Conservation (phyloP, 2,329 filamentous ascomycete species). For the Lasiodiplodia sp. region DNA sequence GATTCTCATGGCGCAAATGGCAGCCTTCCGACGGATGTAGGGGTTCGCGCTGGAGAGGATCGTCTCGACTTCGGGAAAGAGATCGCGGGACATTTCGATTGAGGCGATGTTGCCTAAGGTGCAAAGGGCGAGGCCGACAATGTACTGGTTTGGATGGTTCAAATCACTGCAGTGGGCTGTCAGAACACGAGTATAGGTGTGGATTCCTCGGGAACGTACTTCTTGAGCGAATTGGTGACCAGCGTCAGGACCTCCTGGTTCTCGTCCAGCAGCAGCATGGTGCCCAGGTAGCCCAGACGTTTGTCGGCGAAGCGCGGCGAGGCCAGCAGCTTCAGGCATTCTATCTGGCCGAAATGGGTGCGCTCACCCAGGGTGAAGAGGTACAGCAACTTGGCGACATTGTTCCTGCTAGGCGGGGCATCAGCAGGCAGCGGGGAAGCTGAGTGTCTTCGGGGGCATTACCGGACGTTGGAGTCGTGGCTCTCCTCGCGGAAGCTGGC, state of each 20-base stretch:
- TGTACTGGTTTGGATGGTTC: conserved; percentile 97
- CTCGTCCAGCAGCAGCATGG: conserved; percentile 94
- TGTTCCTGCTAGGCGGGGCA: conserved; percentile 77
- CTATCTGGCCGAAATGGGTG: conserved; percentile 98
- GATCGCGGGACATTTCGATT: conserved; percentile 95
- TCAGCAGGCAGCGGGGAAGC: conserved; percentile 32
- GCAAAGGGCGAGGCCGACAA: conserved; percentile 94
- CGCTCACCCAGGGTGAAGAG: conserved; percentile 97
- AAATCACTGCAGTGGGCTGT: conserved; percentile 72
- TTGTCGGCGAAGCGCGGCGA: conserved; percentile 98
- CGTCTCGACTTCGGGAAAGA: conserved; percentile 94
- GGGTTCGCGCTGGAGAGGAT: conserved; percentile 93
- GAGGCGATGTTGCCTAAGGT: conserved; percentile 98
- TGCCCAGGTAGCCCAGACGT: conserved; percentile 91
- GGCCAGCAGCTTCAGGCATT: conserved; percentile 96
- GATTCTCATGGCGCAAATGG: conserved; percentile 98
- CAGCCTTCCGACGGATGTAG: conserved; percentile 97
- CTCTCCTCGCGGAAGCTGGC: conserved; percentile 98
- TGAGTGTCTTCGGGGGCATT: conserved; percentile 40
- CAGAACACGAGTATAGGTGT: conserved; percentile 23
- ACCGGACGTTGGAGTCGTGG: conserved; percentile 90
- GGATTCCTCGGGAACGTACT: conserved; percentile 63
- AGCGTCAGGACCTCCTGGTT: conserved; percentile 98
- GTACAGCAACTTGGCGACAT: conserved; percentile 97
- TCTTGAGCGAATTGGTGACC: conserved; percentile 97